These are phyloP conservation scores for Sporothrix humicola DNA, from an alignment of 2,329 filamentous ascomycete genomes.

Conservation along the genomic window DNA sequence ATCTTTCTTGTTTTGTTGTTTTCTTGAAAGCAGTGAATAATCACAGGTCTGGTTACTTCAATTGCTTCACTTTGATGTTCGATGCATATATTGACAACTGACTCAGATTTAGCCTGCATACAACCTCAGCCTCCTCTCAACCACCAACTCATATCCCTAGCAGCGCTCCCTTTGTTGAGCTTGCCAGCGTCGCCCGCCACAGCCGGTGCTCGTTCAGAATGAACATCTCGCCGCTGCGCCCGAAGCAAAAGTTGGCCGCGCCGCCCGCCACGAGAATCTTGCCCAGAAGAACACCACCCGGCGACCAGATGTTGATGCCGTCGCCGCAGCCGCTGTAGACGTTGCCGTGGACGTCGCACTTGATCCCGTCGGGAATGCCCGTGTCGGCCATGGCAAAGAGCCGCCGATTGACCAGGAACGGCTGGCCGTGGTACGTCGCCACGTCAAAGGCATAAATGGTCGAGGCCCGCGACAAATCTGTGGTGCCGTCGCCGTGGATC, in stretches of 20 bases:
- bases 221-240: conserved; percentile 51
- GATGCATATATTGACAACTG: too few species aligned
- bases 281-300: conserved; percentile 52
- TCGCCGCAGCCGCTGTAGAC: conserved; percentile 56
- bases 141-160: conserved; percentile 23
- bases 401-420: conserved; percentile 55
- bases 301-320: conserved; percentile 56
- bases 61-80: not conserved
- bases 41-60: not conserved
- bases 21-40: not conserved
- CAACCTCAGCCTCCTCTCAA: not conserved
- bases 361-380: conserved; percentile 53
- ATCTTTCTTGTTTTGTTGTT: too few species aligned
- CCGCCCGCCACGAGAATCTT: conserved; percentile 49
- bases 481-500: conserved; percentile 42
- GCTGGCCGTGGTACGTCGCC: conserved; percentile 43
- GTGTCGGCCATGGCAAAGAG: conserved; percentile 57
- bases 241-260: conserved; percentile 55
- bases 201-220: conserved; percentile 54
- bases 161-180: conserved; percentile 29
- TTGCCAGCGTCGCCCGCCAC: conserved; percentile 44
- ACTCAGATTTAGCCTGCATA: too few species aligned
- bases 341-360: conserved; percentile 52
- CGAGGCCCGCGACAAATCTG: conserved; percentile 41
- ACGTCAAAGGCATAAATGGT: conserved; percentile 54